Conservation (phyloP, 2,329 filamentous ascomycete genomes). For the Aspergillus luchuensis region DNA sequence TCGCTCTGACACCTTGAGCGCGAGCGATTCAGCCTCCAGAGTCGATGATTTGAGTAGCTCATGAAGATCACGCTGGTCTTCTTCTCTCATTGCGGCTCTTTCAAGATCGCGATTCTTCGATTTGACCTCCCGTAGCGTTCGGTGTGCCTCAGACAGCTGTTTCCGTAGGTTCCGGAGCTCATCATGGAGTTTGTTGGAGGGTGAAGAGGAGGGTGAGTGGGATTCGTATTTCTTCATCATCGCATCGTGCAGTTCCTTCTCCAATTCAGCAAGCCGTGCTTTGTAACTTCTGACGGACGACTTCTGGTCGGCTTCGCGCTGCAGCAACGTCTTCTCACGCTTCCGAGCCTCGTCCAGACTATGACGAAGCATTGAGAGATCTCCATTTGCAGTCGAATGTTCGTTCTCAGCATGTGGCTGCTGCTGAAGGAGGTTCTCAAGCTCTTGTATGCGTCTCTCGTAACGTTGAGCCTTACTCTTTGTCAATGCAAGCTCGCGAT, state of each 20-base stretch:
- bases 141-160: conserved; percentile 63
- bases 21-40: conserved; percentile 64
- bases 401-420: conserved; percentile 48
- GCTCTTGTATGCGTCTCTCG: conserved; percentile 57
- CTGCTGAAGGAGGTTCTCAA: conserved; percentile 57
- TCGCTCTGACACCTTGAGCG: conserved; percentile 70
- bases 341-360: conserved; percentile 66
- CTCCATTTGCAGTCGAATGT: conserved; percentile 40
- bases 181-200: conserved; percentile 44
- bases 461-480: conserved; percentile 66
- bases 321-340: conserved; percentile 65
- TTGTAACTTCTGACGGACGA: conserved; percentile 65
- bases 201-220: conserved; percentile 57
- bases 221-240: conserved; percentile 54
- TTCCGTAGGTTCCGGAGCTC: conserved; percentile 62
- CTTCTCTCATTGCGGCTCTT: conserved; percentile 50
- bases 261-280: conserved; percentile 66
- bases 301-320: conserved; percentile 67
- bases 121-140: conserved; percentile 60
- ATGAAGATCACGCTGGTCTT: conserved; percentile 48
- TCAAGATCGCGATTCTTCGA: conserved; percentile 54
- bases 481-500: conserved; percentile 53
- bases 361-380: conserved; percentile 63
- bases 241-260: conserved; percentile 67
- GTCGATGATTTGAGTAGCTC: conserved; percentile 51